A percentile compares a stretch with the other conserved stretches of the same genome.
Conservation (phyloP, 345 rosid genomes). For the Schrenkiella parvula region DNA sequence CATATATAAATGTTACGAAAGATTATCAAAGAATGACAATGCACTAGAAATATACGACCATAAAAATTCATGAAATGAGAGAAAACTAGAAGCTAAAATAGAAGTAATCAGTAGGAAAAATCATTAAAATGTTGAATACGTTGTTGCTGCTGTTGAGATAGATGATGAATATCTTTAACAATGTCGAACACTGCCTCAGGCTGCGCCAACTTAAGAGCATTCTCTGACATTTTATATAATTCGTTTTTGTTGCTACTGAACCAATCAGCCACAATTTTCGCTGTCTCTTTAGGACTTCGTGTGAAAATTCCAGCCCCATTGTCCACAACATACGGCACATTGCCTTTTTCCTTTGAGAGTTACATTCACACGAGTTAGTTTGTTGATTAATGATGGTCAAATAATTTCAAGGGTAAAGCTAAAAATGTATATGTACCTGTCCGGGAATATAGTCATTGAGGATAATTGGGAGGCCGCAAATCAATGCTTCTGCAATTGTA, state of each 20-base stretch:
- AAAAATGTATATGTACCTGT: conserved; percentile 47
- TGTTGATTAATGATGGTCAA: neutral
- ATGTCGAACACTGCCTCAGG: conserved; percentile 95
- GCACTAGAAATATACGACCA: conserved; percentile 12
- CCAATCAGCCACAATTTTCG: conserved; percentile 73
- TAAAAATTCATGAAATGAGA: neutral
- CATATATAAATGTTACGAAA: neutral
- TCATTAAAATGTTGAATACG: conserved; percentile 19
- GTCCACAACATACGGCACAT: conserved; percentile 88
- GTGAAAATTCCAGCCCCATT: conserved; percentile 91
- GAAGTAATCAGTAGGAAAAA: conserved; percentile 6
- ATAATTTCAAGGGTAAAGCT: neutral
- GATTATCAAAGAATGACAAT: conserved; percentile 22
- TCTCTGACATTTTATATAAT: conserved; percentile 58
- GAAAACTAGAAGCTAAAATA: neutral
- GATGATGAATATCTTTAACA: conserved; percentile 78
- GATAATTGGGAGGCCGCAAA: conserved; percentile 86
- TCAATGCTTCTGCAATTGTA: conserved; percentile 89
- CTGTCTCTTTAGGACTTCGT: conserved; percentile 83
- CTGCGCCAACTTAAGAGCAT: conserved; percentile 76
- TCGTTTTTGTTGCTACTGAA: conserved; percentile 64
- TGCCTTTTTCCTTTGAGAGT: conserved; percentile 77
- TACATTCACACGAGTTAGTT: neutral
- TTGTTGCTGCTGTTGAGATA: conserved; percentile 46
- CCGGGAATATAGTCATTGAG: conserved; percentile 99